A percentile compares a stretch with the other conserved stretches of the same genome.
Evolutionary conservation across 2,329 filamentous ascomycete genomes (phyloP).

Genomic region (Epichloe gansuensis): DNA sequence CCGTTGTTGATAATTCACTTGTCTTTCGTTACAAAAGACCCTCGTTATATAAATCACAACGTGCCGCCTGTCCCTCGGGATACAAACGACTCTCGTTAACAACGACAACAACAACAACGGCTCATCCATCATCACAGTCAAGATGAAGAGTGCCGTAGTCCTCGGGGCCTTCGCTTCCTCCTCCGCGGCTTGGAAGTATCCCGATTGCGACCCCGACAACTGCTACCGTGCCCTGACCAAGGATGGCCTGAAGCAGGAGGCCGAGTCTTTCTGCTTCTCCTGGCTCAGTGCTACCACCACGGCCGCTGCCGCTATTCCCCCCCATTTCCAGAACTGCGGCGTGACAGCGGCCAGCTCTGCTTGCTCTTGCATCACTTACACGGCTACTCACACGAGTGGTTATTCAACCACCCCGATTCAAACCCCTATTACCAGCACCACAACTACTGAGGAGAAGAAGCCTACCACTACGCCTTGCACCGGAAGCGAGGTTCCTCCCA

Average conservation of each 20-base stretch:
- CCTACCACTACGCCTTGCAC: too few species aligned
- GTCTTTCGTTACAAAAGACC: slow-evolving; percentile 5
- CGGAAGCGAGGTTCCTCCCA: background rate
- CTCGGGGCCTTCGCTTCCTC: slow-evolving; percentile 20
- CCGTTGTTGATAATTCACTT: background rate
- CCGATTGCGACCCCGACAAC: slow-evolving; percentile 19
- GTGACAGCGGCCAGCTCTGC: slow-evolving; percentile 17
- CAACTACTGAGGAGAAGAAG: too few species aligned
- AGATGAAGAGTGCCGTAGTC: slow-evolving; percentile 22
- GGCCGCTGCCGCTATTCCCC: slow-evolving; percentile 16
- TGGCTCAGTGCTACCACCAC: slow-evolving; percentile 19
- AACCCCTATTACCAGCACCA: background rate
- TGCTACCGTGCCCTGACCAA: slow-evolving; percentile 25
- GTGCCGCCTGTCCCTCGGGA: background rate
- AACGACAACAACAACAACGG: background rate
- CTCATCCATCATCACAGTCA: slow-evolving; percentile 4
- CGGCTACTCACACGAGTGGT: slow-evolving; percentile 16
- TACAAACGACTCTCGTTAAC: slow-evolving; percentile 14
- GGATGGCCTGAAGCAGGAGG: slow-evolving; percentile 16
- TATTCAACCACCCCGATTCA: background rate
- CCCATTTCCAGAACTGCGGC: slow-evolving; percentile 19
- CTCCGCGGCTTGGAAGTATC: slow-evolving; percentile 16
- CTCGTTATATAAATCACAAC: background rate
- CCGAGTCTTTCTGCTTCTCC: slow-evolving; percentile 19
- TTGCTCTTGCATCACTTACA: slow-evolving; percentile 26